phyloP scores from a whole-genome alignment of 2,329 filamentous ascomycete genomes.

The Cytospora chrysosperma region DNA sequence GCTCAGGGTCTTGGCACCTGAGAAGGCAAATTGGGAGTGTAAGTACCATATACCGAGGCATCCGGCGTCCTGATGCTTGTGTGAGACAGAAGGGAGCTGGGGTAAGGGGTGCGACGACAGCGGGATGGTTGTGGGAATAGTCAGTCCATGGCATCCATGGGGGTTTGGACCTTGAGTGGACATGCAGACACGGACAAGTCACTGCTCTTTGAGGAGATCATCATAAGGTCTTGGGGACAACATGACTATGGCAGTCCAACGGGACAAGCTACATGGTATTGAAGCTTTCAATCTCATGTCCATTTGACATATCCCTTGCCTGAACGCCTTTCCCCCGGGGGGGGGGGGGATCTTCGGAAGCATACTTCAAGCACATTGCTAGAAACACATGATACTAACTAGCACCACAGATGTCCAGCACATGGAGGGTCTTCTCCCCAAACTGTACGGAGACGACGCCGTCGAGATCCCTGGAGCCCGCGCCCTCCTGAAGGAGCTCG shows the following conservation, averaged over 20 bases:
- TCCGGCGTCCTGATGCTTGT: not conserved
- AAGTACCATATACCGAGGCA: constrained; percentile 41
- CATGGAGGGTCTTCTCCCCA: constrained; percentile 76
- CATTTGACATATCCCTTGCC: not conserved
- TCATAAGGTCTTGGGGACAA: not conserved
- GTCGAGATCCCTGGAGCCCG: constrained; percentile 84
- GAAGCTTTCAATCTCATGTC: not conserved
- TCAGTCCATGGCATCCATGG: not conserved
- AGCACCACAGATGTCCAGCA: constrained; percentile 65
- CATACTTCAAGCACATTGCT: not conserved
- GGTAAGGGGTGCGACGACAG: not conserved
- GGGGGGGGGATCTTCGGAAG: not conserved
- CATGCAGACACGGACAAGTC: not conserved
- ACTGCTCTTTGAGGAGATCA: not conserved
- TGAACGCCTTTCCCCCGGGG: not conserved
- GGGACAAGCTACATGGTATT: not conserved
- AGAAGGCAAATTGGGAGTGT: constrained; percentile 94
- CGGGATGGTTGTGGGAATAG: not conserved
- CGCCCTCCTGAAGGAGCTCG: constrained; percentile 65
- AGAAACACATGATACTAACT: constrained; percentile 5
- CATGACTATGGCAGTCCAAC: not conserved
- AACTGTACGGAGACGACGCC: constrained; percentile 73
- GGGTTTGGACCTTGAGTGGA: not conserved
- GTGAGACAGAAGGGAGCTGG: not conserved
- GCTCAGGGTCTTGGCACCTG: constrained; percentile 73